Percentiles rank a stretch among this genome's conserved stretches.
These are phyloP conservation scores for Phylloporus scabripes DNA, from an alignment of 768 basidiomycete species.

Conservation along the genomic window DNA sequence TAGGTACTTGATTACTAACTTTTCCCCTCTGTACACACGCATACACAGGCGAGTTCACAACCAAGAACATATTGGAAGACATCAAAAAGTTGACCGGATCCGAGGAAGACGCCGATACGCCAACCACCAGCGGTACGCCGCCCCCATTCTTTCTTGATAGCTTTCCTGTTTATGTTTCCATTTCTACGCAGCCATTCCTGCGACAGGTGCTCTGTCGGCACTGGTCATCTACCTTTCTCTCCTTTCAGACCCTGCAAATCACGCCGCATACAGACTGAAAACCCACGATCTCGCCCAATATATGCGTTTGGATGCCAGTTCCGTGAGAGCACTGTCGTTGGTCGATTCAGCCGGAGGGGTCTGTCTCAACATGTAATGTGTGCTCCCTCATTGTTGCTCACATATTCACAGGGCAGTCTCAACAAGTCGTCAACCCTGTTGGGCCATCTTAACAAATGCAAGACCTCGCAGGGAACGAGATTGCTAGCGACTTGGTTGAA, in stretches of 20 bases:
- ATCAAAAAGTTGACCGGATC: slow-evolving; percentile 41
- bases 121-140: slow-evolving; percentile 11
- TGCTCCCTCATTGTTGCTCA: neutral
- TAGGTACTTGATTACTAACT: slow-evolving; percentile 30
- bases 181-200: slow-evolving; percentile 52
- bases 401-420: slow-evolving; percentile 41
- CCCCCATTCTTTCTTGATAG: neutral
- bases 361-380: slow-evolving; percentile 1
- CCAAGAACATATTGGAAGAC: slow-evolving; percentile 77
- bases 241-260: slow-evolving; percentile 69
- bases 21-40: neutral
- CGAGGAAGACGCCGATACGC: slow-evolving; percentile 20
- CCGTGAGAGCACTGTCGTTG: slow-evolving; percentile 82
- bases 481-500: slow-evolving; percentile 90
- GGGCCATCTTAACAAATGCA: slow-evolving; percentile 90
- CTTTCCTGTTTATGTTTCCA: neutral
- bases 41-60: slow-evolving; percentile 70
- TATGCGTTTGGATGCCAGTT: slow-evolving; percentile 95
- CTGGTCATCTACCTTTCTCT: slow-evolving; percentile 80
- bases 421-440: slow-evolving; percentile 84
- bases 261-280: slow-evolving; percentile 71
- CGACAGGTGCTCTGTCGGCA: slow-evolving; percentile 77
- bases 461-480: slow-evolving; percentile 90
- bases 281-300: slow-evolving; percentile 91
- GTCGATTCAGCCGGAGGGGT: slow-evolving; percentile 57